These are phyloP conservation scores for Iris pallida DNA, from an alignment of 116 monocot genomes.

Conservation along the genomic window DNA sequence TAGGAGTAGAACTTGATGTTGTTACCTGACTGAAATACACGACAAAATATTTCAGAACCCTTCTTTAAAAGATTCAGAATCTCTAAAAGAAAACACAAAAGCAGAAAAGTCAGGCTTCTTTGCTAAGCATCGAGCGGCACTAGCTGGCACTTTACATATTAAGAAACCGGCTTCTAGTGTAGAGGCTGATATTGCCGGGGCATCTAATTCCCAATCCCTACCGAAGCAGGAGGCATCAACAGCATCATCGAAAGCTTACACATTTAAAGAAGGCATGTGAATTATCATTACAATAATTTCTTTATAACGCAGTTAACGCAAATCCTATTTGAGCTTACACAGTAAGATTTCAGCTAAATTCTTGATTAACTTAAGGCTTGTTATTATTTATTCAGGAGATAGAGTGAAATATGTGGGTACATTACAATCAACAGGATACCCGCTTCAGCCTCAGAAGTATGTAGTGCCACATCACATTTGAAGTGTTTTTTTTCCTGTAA, in stretches of 20 bases:
- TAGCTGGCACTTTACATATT: constrained; percentile 32
- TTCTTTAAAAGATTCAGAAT: constrained; percentile 26
- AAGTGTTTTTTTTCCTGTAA: background rate
- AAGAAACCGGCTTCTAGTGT: constrained; percentile 81
- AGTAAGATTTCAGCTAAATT: background rate
- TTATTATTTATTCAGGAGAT: constrained; percentile 52
- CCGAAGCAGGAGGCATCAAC: constrained; percentile 85
- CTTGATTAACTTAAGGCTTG: background rate
- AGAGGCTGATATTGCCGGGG: constrained; percentile 75
- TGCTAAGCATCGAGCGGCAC: constrained; percentile 30
- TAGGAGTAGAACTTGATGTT: background rate
- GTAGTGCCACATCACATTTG: background rate
- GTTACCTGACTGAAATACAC: constrained; percentile 1
- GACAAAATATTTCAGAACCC: constrained; percentile 14
- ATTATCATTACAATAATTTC: background rate
- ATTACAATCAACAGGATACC: constrained; percentile 12
- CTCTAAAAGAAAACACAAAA: constrained; percentile 36
- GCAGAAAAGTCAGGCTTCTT: constrained; percentile 26
- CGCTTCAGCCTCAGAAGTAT: constrained; percentile 23
- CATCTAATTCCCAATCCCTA: constrained; percentile 66
- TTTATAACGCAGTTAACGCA: background rate
- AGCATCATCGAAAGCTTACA: constrained; percentile 74
- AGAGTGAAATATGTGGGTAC: constrained; percentile 82
- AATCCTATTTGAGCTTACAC: background rate
- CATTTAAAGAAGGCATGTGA: constrained; percentile 84